phyloP scores from a whole-genome alignment of 768 basidiomycete species.

The Tricholomella constricta region DNA sequence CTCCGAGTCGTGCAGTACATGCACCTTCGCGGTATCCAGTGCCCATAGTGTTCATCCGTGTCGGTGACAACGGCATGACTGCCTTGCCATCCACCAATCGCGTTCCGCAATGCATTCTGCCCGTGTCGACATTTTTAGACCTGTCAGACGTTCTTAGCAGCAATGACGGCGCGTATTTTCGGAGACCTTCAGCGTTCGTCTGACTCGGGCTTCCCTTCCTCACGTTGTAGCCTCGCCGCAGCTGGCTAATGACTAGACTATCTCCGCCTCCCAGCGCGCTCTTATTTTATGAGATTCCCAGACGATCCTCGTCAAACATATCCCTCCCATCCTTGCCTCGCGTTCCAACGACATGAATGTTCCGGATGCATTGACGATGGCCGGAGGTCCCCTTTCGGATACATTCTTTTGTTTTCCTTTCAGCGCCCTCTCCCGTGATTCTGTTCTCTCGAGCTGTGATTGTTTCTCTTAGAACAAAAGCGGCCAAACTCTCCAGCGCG shows the following conservation, averaged over 20 bases:
- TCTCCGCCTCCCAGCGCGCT: background rate
- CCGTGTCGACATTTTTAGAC: background rate
- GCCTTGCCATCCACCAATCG: background rate
- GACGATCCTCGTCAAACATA: background rate
- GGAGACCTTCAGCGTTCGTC: too few species aligned
- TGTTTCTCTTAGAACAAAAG: slow-evolving; percentile 5
- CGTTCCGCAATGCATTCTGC: background rate
- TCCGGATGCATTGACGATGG: background rate
- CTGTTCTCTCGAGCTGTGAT: background rate
- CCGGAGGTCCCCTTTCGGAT: slow-evolving; percentile 8
- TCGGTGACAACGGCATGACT: background rate
- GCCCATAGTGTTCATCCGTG: background rate
- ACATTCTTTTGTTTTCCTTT: slow-evolving; percentile 5
- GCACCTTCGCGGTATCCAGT: background rate
- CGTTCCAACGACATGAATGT: background rate
- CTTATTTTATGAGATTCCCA: background rate
- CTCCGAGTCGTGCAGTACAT: background rate
- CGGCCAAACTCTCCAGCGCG: background rate
- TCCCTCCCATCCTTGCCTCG: background rate
- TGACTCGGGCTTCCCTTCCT: too few species aligned
- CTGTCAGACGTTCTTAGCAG: background rate
- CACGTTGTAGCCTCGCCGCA: background rate
- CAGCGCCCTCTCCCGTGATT: background rate
- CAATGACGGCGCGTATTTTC: too few species aligned
- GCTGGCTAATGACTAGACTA: background rate